phyloP scores from a whole-genome alignment of 345 rosid genomes.

The Gossypium raimondii region DNA sequence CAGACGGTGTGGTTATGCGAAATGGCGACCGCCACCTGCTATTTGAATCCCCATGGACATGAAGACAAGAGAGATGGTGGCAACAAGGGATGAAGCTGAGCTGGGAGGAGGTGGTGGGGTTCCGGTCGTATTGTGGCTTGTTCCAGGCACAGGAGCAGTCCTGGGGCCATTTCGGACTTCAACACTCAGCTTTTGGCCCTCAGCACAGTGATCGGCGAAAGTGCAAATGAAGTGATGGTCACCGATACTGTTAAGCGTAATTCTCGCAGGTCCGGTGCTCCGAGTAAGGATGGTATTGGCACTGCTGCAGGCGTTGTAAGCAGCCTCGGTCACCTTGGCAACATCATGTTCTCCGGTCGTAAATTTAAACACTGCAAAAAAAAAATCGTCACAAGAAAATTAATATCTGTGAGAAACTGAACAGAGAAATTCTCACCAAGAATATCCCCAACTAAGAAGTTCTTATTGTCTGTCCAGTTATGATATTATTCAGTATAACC shows the following conservation, averaged over 20 bases:
- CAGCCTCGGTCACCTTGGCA: conserved; percentile 28
- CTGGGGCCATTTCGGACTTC: neutral
- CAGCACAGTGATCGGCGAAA: conserved; percentile 22
- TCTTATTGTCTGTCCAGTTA: conserved; percentile 26
- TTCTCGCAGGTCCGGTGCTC: conserved; percentile 21
- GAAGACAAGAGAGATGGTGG: conserved; percentile 10
- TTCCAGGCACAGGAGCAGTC: neutral
- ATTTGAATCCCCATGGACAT: neutral
- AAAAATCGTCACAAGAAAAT: too few relatives aligned
- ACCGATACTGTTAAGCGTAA: conserved; percentile 26
- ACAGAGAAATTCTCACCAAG: conserved; percentile 23
- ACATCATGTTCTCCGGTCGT: conserved; percentile 31
- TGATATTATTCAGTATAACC: conserved; percentile 14
- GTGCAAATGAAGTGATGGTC: conserved; percentile 33
- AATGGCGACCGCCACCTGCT: too few relatives aligned
- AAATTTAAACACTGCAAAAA: conserved; percentile 31
- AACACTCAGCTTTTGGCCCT: conserved; percentile 27
- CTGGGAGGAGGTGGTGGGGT: neutral
- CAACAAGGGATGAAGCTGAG: conserved; percentile 17
- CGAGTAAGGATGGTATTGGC: neutral
- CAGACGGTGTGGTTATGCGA: too few relatives aligned
- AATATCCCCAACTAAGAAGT: conserved; percentile 34
- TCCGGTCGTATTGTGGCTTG: too few relatives aligned
- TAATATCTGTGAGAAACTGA: too few relatives aligned
- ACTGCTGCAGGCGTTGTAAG: conserved; percentile 24